Percentiles rank a stretch among this genome's conserved stretches.
These are phyloP conservation scores for Crithidia bombi DNA, from an alignment of 208 protist genomes.

Conservation along the genomic window DNA sequence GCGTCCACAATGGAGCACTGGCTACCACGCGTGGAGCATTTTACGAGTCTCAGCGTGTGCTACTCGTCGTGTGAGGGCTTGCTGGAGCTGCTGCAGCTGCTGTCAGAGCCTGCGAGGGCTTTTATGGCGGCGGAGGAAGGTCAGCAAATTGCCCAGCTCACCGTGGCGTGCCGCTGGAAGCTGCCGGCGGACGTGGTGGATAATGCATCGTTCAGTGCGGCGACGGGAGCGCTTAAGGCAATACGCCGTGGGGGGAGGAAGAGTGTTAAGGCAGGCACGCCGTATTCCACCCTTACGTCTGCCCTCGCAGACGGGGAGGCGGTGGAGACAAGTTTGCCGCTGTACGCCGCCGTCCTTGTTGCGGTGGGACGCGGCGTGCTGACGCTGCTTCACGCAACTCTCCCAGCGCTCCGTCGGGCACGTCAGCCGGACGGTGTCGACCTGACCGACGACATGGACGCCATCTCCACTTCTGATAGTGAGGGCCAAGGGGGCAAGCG, in stretches of 20 bases:
- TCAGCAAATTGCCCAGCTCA: conserved; percentile 23
- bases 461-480: neutral
- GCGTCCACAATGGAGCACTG: conserved; percentile 46
- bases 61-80: conserved; percentile 50
- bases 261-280: neutral
- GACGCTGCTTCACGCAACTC: conserved; percentile 18
- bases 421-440: conserved; percentile 8
- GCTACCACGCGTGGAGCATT: conserved; percentile 47
- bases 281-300: neutral
- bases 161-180: conserved; percentile 27
- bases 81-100: conserved; percentile 33
- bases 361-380: conserved; percentile 28
- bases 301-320: conserved; percentile 6
- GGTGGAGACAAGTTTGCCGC: conserved; percentile 24
- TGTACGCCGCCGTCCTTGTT: conserved; percentile 31
- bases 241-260: neutral
- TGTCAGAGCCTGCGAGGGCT: conserved; percentile 8
- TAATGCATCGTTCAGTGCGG: neutral
- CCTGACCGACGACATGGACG: neutral
- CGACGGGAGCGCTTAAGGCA: neutral
- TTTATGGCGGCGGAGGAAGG: conserved; percentile 22
- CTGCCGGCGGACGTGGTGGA: conserved; percentile 23
- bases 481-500: conserved; percentile 13
- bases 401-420: conserved; percentile 1
- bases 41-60: conserved; percentile 28